phyloP scores from a whole-genome alignment of 2,329 filamentous ascomycete species.

The Microdochium bolleyi region DNA sequence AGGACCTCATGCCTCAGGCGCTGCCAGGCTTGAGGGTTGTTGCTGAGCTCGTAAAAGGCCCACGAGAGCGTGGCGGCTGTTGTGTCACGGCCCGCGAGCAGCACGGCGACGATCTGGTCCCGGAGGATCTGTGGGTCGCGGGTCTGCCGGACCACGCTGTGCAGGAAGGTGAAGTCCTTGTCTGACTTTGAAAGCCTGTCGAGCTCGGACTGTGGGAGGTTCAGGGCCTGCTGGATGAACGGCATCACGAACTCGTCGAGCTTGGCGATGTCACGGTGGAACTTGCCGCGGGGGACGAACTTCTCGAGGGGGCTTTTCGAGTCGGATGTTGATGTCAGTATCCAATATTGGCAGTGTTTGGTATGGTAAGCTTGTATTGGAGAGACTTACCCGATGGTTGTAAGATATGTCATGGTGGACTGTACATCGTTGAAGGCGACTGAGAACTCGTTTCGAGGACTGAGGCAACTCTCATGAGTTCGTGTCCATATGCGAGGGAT shows the following conservation, averaged over 20 bases:
- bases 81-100: conserved; percentile 66
- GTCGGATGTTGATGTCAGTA: too few relatives aligned
- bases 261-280: conserved; percentile 52
- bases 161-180: conserved; percentile 66
- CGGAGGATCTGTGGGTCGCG: conserved; percentile 55
- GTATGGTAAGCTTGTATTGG: neutral
- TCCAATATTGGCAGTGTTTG: neutral
- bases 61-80: conserved; percentile 61
- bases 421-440: conserved; percentile 65
- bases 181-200: conserved; percentile 61
- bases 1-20: conserved; percentile 56
- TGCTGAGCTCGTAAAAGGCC: conserved; percentile 59
- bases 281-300: conserved; percentile 50
- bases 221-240: conserved; percentile 60
- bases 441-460: conserved; percentile 53
- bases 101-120: conserved; percentile 67
- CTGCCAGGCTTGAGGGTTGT: conserved; percentile 44
- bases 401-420: conserved; percentile 55
- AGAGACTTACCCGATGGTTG: conserved; percentile 30
- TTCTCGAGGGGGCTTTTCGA: conserved; percentile 44
- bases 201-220: conserved; percentile 55
- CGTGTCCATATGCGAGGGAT: neutral
- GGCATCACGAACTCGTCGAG: conserved; percentile 64
- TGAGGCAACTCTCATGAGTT: conserved; percentile 15
- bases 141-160: conserved; percentile 65